Evolutionary conservation across 306 rosid genomes (phyloP).

Genomic region (Cucurbita argyrosperma): DNA sequence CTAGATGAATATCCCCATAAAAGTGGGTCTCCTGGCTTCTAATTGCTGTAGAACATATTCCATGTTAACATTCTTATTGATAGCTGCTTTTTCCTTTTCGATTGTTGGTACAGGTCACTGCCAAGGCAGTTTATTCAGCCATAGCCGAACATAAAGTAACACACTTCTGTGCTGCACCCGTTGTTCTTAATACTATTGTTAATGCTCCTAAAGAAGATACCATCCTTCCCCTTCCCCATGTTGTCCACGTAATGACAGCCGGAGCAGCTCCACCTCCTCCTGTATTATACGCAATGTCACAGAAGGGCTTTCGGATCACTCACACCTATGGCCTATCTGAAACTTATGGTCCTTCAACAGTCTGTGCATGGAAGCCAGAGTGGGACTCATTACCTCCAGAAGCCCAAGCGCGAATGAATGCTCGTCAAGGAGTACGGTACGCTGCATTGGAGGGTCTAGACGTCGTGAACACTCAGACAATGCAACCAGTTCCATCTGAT

Average conservation of each 20-base stretch:
- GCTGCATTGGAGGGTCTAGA: slow-evolving; percentile 60
- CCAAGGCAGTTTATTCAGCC: slow-evolving; percentile 61
- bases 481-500: slow-evolving; percentile 69
- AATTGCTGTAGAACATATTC: background rate
- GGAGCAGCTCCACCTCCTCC: slow-evolving; percentile 96
- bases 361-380: slow-evolving; percentile 92
- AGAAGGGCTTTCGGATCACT: slow-evolving; percentile 63
- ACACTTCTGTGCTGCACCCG: slow-evolving; percentile 92
- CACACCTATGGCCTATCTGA: slow-evolving; percentile 93
- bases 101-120: slow-evolving; percentile 38
- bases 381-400: slow-evolving; percentile 62
- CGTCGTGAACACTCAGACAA: slow-evolving; percentile 41
- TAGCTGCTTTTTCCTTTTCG: background rate
- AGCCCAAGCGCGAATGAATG: slow-evolving; percentile 49
- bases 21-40: background rate
- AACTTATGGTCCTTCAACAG: slow-evolving; percentile 74
- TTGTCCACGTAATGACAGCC: slow-evolving; percentile 68
- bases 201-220: slow-evolving; percentile 56
- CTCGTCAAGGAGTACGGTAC: slow-evolving; percentile 84
- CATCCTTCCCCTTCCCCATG: slow-evolving; percentile 76
- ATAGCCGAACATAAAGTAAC: slow-evolving; percentile 61
- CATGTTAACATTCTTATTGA: background rate
- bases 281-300: slow-evolving; percentile 52
- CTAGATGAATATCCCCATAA: background rate
- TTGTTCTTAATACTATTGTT: slow-evolving; percentile 72